Evolutionary conservation across 768 basidiomycete species (phyloP), one percentile per base, ranked within the genome.

Genomic region (Boletus speciosus): DNA sequence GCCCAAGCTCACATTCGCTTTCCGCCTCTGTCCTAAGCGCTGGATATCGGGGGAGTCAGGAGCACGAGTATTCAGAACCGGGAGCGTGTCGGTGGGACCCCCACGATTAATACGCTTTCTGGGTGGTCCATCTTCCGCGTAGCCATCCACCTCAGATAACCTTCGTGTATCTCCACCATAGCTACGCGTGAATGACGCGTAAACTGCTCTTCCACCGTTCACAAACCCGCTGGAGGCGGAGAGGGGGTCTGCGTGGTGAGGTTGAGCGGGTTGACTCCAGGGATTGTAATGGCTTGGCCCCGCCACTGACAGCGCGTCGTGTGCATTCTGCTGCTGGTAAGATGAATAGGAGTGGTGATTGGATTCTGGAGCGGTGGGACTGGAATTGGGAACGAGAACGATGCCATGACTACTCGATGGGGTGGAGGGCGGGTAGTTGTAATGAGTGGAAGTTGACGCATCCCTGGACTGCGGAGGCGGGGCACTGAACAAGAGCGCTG

Each of bases 321-420:
- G 67, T 23, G 62, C 56, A 42, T 56, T 58, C 54, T 72, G 66
- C 14, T 70, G 75, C 35, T 72, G 62, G 54, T 74, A 72, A 21
- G 76, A 64, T 31, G 74, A 73, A 66, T 80, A 71, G 8, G 75
- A 60, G 25, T 68, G 74, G 54, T 74, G 61, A 15, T 63, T 57
- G 14, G 72, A 56, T 54, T 83, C 78, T 44, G 76, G 68, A 37
- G 62, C 60, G 35, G 78, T 64, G 32, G 88, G 87, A 58, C 87
- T 90, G 50, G 90, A 91, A 71, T 78, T 86, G 45, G 89, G 89
- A 23, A 89, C 88, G 50, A 91, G 82, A 47, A 91, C 71, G 51
- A 73, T 81, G 66, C 81, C 82, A 41, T 75, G 72, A 35, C 52
- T 19, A 29, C 79, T 66, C 10, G 79, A 73, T 8, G 83, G 71